Conservation (phyloP, 2,329 filamentous ascomycete genomes). For the Hortaea sp. region DNA sequence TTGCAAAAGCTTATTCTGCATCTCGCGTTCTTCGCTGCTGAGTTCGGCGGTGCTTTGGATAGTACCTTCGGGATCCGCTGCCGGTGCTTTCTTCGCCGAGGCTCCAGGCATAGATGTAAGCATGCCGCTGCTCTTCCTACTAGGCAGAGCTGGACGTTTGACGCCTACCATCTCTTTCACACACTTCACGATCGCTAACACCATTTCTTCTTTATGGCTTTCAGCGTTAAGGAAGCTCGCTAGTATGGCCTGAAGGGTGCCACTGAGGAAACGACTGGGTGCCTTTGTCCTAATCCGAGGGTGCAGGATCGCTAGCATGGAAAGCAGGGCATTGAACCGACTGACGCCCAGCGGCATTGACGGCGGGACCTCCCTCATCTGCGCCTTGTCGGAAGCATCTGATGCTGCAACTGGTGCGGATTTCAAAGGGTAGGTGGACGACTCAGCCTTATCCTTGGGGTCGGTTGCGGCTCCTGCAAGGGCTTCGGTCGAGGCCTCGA, state of each 20-base stretch:
- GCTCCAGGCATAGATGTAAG: conserved; percentile 7
- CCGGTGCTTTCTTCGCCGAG: conserved; percentile 20
- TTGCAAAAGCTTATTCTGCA: conserved; percentile 58
- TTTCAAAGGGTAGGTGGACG: conserved; percentile 19
- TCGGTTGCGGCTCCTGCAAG: conserved; percentile 8
- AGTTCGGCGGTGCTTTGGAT: conserved; percentile 24
- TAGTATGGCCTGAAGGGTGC: conserved; percentile 63
- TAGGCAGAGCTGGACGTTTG: conserved; percentile 55
- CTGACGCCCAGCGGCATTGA: conserved; percentile 32
- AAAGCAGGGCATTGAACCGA: conserved; percentile 60
- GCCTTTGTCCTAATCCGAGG: conserved; percentile 65
- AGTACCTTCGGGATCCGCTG: conserved; percentile 49
- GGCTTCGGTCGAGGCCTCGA: conserved; percentile 40
- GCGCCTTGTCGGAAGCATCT: conserved; percentile 9
- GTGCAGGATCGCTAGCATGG: conserved; percentile 64
- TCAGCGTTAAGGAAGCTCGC: conserved; percentile 52
- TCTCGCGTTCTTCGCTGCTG: conserved; percentile 44
- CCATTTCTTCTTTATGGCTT: conserved; percentile 51
- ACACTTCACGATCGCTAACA: conserved; percentile 59
- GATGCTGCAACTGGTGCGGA: conserved; percentile 11
- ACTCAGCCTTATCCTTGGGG: conserved; percentile 12
- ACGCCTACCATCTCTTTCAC: conserved; percentile 58
- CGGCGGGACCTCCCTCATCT: conserved; percentile 22
- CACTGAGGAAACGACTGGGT: conserved; percentile 68
- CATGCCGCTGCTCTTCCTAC: conserved; percentile 41